These are phyloP conservation scores for Plasmopara viticola DNA, from an alignment of 352 stramenopile species.

Conservation along the genomic window DNA sequence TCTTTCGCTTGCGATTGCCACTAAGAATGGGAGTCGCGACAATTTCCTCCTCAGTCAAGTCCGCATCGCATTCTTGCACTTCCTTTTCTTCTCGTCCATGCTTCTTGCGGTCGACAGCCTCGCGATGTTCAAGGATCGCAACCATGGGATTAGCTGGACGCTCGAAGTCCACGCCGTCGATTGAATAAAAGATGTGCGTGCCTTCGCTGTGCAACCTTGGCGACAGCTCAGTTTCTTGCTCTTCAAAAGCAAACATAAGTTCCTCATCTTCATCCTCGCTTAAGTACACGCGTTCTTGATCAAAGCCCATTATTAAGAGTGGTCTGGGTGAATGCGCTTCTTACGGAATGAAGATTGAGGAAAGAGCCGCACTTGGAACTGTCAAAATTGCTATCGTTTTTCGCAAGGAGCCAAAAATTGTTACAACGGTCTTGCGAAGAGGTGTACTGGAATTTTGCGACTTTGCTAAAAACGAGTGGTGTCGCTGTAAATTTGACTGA, in stretches of 20 bases:
- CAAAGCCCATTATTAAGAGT: constrained; percentile 6
- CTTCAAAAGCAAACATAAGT: constrained; percentile 70
- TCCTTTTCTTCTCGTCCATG: constrained; percentile 15
- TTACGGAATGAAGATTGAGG: constrained; percentile 23
- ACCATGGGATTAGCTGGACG: constrained; percentile 43
- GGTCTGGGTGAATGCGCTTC: constrained; percentile 6
- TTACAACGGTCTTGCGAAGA: constrained; percentile 10
- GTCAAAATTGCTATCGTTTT: constrained; percentile 19
- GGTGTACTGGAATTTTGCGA: constrained; percentile 1
- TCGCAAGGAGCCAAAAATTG: constrained; percentile 13
- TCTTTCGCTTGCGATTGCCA: constrained; percentile 48
- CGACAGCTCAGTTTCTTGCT: constrained; percentile 10
- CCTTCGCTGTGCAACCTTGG: constrained; percentile 11
- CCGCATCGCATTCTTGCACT: constrained; percentile 6
- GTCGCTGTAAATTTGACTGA: not conserved
- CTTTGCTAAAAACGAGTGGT: not conserved
- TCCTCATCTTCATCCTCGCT: constrained; percentile 48
- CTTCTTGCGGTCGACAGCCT: constrained; percentile 32
- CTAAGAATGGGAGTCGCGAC: constrained; percentile 12
- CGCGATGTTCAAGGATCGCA: constrained; percentile 32
- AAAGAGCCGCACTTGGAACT: constrained; percentile 1
- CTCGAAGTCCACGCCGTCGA: constrained; percentile 23
- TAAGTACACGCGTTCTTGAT: constrained; percentile 3
- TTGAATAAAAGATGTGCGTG: constrained; percentile 26
- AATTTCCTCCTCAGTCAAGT: constrained; percentile 9